phyloP scores from a whole-genome alignment of 768 basidiomycete species.

The Botryobasidium botryosum region DNA sequence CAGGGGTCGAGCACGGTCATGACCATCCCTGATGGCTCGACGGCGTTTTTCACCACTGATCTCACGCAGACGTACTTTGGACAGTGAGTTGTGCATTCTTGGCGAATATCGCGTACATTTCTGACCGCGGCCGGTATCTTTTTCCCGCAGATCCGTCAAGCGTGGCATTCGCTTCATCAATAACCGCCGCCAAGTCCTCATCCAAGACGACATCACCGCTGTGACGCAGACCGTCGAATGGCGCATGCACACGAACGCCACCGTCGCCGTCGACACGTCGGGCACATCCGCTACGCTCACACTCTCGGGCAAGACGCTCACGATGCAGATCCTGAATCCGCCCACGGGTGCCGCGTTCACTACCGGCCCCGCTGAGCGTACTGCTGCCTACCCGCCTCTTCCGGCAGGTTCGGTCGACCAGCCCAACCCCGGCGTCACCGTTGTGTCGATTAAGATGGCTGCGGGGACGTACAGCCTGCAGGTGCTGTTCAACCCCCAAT shows the following conservation, averaged over 20 bases:
- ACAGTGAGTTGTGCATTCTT: conserved; percentile 12
- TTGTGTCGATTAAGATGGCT: conserved; percentile 47
- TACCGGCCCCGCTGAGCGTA: conserved; percentile 36
- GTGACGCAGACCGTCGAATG: conserved; percentile 43
- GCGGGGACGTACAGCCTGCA: conserved; percentile 64
- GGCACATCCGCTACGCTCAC: conserved; percentile 59
- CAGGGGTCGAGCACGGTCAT: conserved; percentile 82
- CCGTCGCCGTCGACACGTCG: conserved; percentile 34
- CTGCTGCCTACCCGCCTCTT: conserved; percentile 41
- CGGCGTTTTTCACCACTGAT: conserved; percentile 68
- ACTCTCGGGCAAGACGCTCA: conserved; percentile 50
- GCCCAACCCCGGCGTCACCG: conserved; percentile 59
- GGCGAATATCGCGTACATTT: neutral
- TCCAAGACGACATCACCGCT: conserved; percentile 80
- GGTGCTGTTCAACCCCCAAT: conserved; percentile 89
- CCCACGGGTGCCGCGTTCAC: conserved; percentile 49
- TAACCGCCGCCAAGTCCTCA: conserved; percentile 65
- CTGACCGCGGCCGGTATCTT: no score
- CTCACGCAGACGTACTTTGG: conserved; percentile 56
- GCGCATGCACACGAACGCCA: conserved; percentile 96
- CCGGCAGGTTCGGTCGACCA: conserved; percentile 48
- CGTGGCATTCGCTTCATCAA: conserved; percentile 81
- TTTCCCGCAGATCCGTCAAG: conserved; percentile 42
- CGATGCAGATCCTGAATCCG: conserved; percentile 48
- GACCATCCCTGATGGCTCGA: conserved; percentile 41